These are phyloP conservation scores for Emmonsiellopsis sp. DNA, from an alignment of 2,329 filamentous ascomycete species.

Conservation along the genomic window DNA sequence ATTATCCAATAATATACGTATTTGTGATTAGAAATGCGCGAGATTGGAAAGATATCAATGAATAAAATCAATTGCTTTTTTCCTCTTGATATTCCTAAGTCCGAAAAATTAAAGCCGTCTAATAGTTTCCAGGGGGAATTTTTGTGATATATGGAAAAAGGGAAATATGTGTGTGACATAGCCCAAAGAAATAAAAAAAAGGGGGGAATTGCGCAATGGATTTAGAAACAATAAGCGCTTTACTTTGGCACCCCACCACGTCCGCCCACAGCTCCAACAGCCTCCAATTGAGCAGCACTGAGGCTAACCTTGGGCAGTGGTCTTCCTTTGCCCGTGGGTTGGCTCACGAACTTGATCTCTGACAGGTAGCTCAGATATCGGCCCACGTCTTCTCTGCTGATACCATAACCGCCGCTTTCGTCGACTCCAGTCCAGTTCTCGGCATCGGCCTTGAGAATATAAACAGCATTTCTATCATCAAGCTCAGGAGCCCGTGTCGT, in stretches of 20 bases:
- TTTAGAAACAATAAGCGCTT: neutral
- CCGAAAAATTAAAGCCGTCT: no score
- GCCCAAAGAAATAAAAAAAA: no score
- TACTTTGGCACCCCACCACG: conserved; percentile 23
- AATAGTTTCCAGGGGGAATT: no score
- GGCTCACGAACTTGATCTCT: conserved; percentile 52
- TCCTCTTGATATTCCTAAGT: no score
- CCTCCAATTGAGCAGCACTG: conserved; percentile 30
- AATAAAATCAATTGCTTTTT: no score
- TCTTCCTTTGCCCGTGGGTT: conserved; percentile 30
- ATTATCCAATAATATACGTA: no score
- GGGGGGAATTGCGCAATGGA: no score
- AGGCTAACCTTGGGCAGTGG: conserved; percentile 33
- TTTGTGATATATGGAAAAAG: no score
- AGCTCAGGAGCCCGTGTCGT: conserved; percentile 64
- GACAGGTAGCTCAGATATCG: conserved; percentile 55
- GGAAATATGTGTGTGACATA: no score
- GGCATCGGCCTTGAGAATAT: conserved; percentile 54
- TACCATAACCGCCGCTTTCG: conserved; percentile 45
- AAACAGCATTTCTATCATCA: conserved; percentile 60
- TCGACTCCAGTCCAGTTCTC: conserved; percentile 49
- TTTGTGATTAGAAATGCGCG: no score
- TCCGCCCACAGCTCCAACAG: conserved; percentile 39
- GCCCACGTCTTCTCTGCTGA: conserved; percentile 53
- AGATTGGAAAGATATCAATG: no score